Base-by-base conservation (phyloP, 2,329 filamentous ascomycete species). In the Myriangium duriaei region DNA sequence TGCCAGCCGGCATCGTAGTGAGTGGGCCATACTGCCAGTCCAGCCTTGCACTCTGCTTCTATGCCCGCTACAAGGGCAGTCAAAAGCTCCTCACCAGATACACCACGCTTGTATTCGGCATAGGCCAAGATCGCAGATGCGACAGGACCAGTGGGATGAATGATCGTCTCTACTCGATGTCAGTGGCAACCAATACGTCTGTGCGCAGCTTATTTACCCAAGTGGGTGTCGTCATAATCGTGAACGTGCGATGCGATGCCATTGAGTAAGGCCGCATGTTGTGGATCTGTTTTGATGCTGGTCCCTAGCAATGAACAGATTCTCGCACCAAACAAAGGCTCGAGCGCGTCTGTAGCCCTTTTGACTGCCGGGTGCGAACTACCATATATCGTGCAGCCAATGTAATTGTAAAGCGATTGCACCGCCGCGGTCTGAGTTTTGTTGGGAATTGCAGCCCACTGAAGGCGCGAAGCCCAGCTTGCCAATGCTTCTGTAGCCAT, bases 1-100 rank as follows among this genome's bases (percentile, higher is more conserved):
- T 72, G 68, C 68, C 69, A 74, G 11, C 70, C 69, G 4, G 68
- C 55, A 49, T 71, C 64, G 49, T 74, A 73, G 49, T 72, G 69
- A 30, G 64, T 56, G 0, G 69, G 69, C 56, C 61, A 72, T 10
- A 74, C 68, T 0, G 64, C 60, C 15, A 71, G 48, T 0, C 69
- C 69, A 4, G 69, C 49, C 50, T 71, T 70, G 45, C 68, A 71
- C 44, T 67, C 63, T 0, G 63, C 60, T 51, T 73, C 70, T 30
- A 72, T 62, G 9, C 69, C 69, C 0, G 62, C 64, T 1, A 68
- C 58, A 11, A 74, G 58, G 0, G 69, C 69, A 1, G 61, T 60
- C n/a, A 73, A 49, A 40, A 74, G 65, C 2, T 69, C 63, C 7
- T 55, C 39, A 0, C 69, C 68, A 0, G 58, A 59, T 3, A 68